Evolutionary conservation across 495 filamentous ascomycete genomes (phyloP), one percentile per base, ranked within the genome.

Genomic region (Hyaloscypha bicolor): DNA sequence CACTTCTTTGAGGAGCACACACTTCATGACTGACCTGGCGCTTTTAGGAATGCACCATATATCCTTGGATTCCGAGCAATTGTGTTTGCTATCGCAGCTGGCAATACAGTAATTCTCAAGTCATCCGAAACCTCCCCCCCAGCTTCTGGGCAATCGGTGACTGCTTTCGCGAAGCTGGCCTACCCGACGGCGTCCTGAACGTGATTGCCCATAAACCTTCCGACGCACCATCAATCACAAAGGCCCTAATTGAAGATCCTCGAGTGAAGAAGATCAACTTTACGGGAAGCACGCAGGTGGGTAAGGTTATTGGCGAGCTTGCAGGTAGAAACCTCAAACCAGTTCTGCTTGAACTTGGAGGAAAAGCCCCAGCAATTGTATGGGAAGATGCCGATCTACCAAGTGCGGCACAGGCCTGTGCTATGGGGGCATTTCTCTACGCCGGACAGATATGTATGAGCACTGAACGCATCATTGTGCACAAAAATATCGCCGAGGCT

Each of bases 391-490:
- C 88, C 6, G 79, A 90, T 70, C 66, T 90, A 16, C 79, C 82
- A 37, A 65, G 79, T 48, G 88, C 88, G 1, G 87, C 85, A 0
- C 45, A 72, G 29, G 74, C 80, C 60, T 82, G 81, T 69, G 78
- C 80, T 0, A 60, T 79, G 11, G 86, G 86, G 3, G 78, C 84
- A 3, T 85, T 87, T 73, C 64, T 85, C 39, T 79, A 84, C 71
- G 75, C 22, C 33, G 93, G 93, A 1, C 93, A 97, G 80, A 86
- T 95, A 61, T 97, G 93, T 81, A 94, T 97, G 93, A 85, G 88
- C 2, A 96, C 93, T 0, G 93, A 97, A 79, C 87, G 90, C 31
- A 91, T 97, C 73, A 77, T 97, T 22, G 90, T 96, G 94, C 75
- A 66, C 8, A 85, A 85, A 37, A 79, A 82, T 19, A 77, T 96